Evolutionary conservation across 2,329 filamentous ascomycete genomes (phyloP).

Genomic region (Sclerotinia borealis): DNA sequence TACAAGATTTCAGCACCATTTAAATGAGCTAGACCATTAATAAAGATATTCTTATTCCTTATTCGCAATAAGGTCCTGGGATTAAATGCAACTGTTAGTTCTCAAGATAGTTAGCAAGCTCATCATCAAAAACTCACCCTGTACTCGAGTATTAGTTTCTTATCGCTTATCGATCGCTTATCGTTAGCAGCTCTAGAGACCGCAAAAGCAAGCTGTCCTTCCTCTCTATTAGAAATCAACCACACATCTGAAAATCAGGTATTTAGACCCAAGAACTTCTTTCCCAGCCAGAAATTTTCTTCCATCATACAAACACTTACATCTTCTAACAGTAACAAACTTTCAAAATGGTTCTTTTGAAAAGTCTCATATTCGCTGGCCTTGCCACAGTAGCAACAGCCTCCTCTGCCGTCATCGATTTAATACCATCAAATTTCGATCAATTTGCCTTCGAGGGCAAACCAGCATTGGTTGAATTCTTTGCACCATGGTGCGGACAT

Average conservation of each 20-base stretch:
- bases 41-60: too few relatives aligned
- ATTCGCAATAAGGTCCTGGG: too few relatives aligned
- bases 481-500: conserved; percentile 97
- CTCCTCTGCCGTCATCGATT: conserved; percentile 80
- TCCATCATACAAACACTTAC: not conserved
- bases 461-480: conserved; percentile 95
- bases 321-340: not conserved
- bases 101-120: too few relatives aligned
- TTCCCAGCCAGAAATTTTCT: not conserved
- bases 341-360: conserved; percentile 40
- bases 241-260: conserved; percentile 1
- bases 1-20: too few relatives aligned
- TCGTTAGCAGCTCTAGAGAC: not conserved
- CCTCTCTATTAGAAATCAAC: conserved; percentile 8
- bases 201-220: conserved; percentile 9
- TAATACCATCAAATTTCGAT: conserved; percentile 89
- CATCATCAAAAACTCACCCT: too few relatives aligned
- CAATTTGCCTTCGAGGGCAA: conserved; percentile 83
- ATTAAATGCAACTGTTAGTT: too few relatives aligned
- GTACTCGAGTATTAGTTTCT: too few relatives aligned
- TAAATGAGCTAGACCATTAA: too few relatives aligned
- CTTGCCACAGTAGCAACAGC: conserved; percentile 40
- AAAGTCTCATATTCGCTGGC: conserved; percentile 53
- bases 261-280: not conserved
- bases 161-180: not conserved